Evolutionary conservation across 2,329 filamentous ascomycete species (phyloP).

Genomic region (Botrytis deweyae): DNA sequence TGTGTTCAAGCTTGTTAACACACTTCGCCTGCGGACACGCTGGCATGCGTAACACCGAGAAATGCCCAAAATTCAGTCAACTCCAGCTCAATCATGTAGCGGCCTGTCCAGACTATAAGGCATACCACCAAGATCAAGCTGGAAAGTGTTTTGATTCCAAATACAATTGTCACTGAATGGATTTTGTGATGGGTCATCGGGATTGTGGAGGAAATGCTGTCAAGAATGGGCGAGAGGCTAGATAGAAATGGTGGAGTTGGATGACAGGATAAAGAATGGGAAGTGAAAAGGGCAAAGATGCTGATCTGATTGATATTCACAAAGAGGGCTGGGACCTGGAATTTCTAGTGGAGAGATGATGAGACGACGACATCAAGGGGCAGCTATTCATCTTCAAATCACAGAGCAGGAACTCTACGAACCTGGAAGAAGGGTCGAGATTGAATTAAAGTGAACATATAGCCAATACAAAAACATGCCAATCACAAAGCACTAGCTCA

Average conservation of each 20-base stretch:
- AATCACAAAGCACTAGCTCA: not conserved
- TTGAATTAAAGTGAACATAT: too few relatives aligned
- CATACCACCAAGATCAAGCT: not conserved
- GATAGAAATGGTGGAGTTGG: not conserved
- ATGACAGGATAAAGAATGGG: not conserved
- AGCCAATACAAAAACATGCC: not conserved
- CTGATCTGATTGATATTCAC: not conserved
- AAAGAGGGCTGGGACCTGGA: not conserved
- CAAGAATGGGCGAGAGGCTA: not conserved
- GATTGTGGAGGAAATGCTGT: too few relatives aligned
- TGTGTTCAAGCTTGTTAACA: not conserved
- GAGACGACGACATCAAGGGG: not conserved
- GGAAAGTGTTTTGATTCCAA: not conserved
- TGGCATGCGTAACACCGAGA: not conserved
- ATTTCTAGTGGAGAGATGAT: not conserved
- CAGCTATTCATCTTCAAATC: too few relatives aligned
- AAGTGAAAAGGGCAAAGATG: not conserved
- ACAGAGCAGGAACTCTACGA: not conserved
- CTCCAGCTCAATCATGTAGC: not conserved
- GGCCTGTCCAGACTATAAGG: not conserved
- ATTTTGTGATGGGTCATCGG: too few relatives aligned
- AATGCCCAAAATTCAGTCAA: not conserved
- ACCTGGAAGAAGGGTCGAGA: not conserved
- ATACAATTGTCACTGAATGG: not conserved
- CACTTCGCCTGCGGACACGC: not conserved